Percentiles rank a stretch among this genome's conserved stretches.
These are phyloP conservation scores for Suillus plorans DNA, from an alignment of 768 basidiomycete species.

Conservation along the genomic window DNA sequence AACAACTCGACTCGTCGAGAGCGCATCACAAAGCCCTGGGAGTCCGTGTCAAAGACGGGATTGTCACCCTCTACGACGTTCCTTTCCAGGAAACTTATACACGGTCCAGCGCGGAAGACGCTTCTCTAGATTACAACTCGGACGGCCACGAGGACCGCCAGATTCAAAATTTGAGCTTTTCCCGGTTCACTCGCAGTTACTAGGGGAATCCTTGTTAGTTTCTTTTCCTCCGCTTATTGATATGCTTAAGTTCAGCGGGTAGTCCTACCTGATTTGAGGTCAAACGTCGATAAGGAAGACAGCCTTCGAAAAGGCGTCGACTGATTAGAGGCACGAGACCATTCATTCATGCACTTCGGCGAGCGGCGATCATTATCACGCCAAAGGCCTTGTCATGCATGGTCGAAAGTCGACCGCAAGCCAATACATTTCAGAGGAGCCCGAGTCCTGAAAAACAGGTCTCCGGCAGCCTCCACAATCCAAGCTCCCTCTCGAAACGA, in stretches of 20 bases:
- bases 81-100: constrained; percentile 80
- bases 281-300: constrained; percentile 31
- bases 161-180: constrained; percentile 37
- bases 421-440: constrained; percentile 7
- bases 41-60: constrained; percentile 62
- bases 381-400: constrained; percentile 7
- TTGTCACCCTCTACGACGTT: constrained; percentile 79
- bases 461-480: constrained; percentile 42
- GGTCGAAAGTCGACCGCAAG: constrained; percentile 17
- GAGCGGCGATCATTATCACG: constrained; percentile 54
- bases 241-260: constrained; percentile 88
- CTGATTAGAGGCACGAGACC: neutral
- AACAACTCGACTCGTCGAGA: constrained; percentile 83
- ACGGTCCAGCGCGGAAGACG: constrained; percentile 67
- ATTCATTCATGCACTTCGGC: neutral
- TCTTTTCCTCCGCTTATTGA: constrained; percentile 91
- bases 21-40: constrained; percentile 64
- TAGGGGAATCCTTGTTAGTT: constrained; percentile 89
- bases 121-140: constrained; percentile 83
- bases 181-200: constrained; percentile 86
- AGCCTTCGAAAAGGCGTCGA: neutral
- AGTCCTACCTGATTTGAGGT: constrained; percentile 83
- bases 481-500: constrained; percentile 28
- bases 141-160: constrained; percentile 55
- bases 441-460: constrained; percentile 3